Base-by-base conservation (phyloP, 1,139 yeast genomes). In the Yamadazyma atlantica region DNA sequence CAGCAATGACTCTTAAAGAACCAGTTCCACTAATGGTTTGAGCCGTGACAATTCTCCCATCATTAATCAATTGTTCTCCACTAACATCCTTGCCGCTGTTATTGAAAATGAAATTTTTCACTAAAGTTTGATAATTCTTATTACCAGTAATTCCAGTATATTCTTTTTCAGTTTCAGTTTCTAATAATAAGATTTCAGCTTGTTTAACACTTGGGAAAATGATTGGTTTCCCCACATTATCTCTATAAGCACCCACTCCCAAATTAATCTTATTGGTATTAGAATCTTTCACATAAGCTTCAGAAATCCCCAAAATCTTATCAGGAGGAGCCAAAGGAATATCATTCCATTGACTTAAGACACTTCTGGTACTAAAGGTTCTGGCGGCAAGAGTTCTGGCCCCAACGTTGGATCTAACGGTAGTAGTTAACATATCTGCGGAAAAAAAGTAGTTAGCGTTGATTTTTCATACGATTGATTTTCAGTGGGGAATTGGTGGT, bases 261-360 rank as follows among this genome's bases (percentile, higher is more conserved):
- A 71, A 66, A 57, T 70, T 70, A 54, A 71, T 69, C 55, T 71
- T 71, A 36, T 59, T 55, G 37, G 63, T 36, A 57, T 70, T 71
- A 40, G 59, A 23, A 50, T 71, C 77, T 44, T 65, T 66, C 42
- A 53, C 59, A 53, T 45, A 71, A 44, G 80, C 75, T 46, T 78
- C 82, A 24, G 82, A 67, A 39, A 83, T 71, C 29, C 90, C 90
- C 53, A 84, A 67, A 45, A 84, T 82, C 53, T 82, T 81, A 62
- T 84, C 92, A 21, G 89, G 82, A 33, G 86, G 85, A 21, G 86
- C 86, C 56, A 75, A 75, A 38, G 78, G 76, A 45, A 72, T 69
- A 18, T 69, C 70, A 43, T 57, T 59, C 75, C 74, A 70, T 45
- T 60, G 57, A 32, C 43, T 46, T 32, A 52, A 45, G 30, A 44